A percentile compares a stretch with the other conserved stretches of the same genome.
These are phyloP conservation scores for Blastocrithidia nonstop DNA, from an alignment of 208 protist species.

Conservation along the genomic window DNA sequence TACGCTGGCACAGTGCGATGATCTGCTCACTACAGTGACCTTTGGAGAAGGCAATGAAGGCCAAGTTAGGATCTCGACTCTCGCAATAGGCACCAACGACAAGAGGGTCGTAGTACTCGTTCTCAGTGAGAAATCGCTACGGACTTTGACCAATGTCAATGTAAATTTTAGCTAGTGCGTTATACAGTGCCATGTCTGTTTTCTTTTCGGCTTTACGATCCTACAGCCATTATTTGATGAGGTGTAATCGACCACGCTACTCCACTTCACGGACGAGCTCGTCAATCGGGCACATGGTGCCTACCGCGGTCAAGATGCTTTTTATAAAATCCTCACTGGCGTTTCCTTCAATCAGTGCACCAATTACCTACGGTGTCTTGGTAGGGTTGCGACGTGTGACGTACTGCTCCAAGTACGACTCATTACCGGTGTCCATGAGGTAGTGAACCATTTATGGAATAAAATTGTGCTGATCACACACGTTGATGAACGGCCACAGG, in stretches of 20 bases:
- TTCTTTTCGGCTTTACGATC: constrained; percentile 88
- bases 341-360: constrained; percentile 96
- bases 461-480: constrained; percentile 98
- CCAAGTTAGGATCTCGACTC: constrained; percentile 96
- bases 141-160: constrained; percentile 95
- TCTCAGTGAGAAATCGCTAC: constrained; percentile 94
- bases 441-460: constrained; percentile 97
- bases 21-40: constrained; percentile 95
- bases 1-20: constrained; percentile 93
- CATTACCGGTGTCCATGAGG: constrained; percentile 92
- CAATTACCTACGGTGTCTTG: constrained; percentile 96
- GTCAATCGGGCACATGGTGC: constrained; percentile 91
- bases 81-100: constrained; percentile 98
- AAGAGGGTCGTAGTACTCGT: constrained; percentile 94
- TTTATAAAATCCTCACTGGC: constrained; percentile 94
- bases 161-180: constrained; percentile 99
- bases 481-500: constrained; percentile 98
- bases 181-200: constrained; percentile 93
- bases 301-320: constrained; percentile 89
- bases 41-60: constrained; percentile 94
- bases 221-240: constrained; percentile 98
- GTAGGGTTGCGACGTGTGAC: constrained; percentile 91
- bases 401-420: constrained; percentile 96
- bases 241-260: constrained; percentile 86
- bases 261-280: constrained; percentile 74